A percentile compares a stretch with the other conserved stretches of the same genome.
Conservation (phyloP, 345 rosid species). For the Populus simonii region DNA sequence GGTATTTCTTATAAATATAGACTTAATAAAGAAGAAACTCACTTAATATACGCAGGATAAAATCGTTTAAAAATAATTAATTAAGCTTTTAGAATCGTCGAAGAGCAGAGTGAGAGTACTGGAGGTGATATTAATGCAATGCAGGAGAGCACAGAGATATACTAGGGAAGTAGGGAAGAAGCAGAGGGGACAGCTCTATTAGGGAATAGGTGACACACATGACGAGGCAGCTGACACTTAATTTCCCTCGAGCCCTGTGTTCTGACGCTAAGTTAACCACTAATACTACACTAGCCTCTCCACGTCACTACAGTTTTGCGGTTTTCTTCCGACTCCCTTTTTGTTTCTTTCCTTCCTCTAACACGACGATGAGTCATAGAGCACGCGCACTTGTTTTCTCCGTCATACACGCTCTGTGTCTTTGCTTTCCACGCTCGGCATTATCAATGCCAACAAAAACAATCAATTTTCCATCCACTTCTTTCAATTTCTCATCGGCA, state of each 20-base stretch:
- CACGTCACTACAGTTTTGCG: not conserved
- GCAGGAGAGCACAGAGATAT: conserved; percentile 12
- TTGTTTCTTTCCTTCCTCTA: not conserved
- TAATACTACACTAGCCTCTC: not conserved
- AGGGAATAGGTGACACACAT: not conserved
- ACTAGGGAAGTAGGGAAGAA: not conserved
- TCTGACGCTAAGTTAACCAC: not conserved
- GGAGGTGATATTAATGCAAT: not conserved
- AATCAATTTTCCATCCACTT: too few species aligned
- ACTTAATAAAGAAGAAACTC: too few species aligned
- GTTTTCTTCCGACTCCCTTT: not conserved
- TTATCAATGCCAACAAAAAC: too few species aligned
- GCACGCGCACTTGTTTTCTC: not conserved
- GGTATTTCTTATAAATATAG: too few species aligned
- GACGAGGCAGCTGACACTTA: not conserved
- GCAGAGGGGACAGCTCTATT: not conserved
- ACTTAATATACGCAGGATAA: too few species aligned
- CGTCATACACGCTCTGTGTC: not conserved
- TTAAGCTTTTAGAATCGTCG: too few species aligned
- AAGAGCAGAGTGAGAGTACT: too few species aligned
- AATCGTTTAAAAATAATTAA: too few species aligned
- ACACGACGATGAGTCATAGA: not conserved
- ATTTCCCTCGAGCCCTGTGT: conserved; percentile 31
- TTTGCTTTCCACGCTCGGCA: not conserved
- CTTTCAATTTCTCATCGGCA: too few species aligned